phyloP scores from a whole-genome alignment of 2,329 filamentous ascomycete genomes.

The Cercospora zeae-maydis region DNA sequence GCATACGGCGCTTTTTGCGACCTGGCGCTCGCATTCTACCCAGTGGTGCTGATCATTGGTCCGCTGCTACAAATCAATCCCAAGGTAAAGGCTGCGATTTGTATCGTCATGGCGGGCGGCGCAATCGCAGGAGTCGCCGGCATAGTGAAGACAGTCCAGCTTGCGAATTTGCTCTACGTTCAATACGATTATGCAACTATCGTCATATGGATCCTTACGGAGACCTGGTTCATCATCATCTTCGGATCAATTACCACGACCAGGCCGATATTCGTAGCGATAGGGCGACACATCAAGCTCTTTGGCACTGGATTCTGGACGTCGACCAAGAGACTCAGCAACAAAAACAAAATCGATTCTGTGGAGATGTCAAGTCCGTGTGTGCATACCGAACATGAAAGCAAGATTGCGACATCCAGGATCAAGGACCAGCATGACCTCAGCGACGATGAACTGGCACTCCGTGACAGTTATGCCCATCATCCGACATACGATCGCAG shows the following conservation, averaged over 20 bases:
- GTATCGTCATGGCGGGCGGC: constrained; percentile 19
- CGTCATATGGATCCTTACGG: constrained; percentile 15
- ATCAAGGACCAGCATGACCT: background rate
- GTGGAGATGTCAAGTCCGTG: background rate
- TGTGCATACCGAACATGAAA: background rate
- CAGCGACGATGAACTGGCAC: constrained; percentile 4
- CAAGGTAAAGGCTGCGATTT: constrained; percentile 15
- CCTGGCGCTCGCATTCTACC: constrained; percentile 21
- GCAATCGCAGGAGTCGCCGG: constrained; percentile 22
- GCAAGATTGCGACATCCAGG: background rate
- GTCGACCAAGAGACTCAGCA: background rate
- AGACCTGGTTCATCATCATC: constrained; percentile 27
- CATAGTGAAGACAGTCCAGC: constrained; percentile 18
- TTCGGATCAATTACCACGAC: constrained; percentile 22
- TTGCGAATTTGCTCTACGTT: constrained; percentile 4
- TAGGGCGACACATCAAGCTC: constrained; percentile 8
- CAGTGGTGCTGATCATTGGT: constrained; percentile 18
- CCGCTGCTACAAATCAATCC: constrained; percentile 17
- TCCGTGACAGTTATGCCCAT: background rate
- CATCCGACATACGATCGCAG: background rate
- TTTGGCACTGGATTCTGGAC: background rate
- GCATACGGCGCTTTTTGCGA: constrained; percentile 18
- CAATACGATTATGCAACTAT: constrained; percentile 14
- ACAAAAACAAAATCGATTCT: background rate
- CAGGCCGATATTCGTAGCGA: constrained; percentile 15